Evolutionary conservation across 2,329 filamentous ascomycete genomes (phyloP).

Genomic region (Macroventuria anomochaeta): DNA sequence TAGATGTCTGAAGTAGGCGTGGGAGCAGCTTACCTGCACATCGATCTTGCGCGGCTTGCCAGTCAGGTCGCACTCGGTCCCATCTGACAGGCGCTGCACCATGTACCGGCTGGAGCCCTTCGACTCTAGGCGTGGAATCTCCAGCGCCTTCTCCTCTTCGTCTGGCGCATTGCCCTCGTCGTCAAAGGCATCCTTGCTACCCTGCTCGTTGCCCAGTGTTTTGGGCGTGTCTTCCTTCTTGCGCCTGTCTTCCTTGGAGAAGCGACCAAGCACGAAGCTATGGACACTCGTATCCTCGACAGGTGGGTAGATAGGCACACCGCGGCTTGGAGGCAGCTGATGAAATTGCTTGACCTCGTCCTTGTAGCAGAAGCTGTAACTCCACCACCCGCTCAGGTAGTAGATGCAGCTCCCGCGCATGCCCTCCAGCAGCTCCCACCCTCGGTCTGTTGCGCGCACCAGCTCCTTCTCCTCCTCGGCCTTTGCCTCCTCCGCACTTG

Average conservation of each 20-base stretch:
- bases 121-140: slow-evolving; percentile 72
- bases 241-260: slow-evolving; percentile 40
- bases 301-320: slow-evolving; percentile 72
- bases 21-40: slow-evolving; percentile 62
- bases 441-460: slow-evolving; percentile 74
- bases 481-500: slow-evolving; percentile 69
- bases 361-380: slow-evolving; percentile 92
- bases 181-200: slow-evolving; percentile 38
- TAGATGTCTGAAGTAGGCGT: slow-evolving; percentile 10
- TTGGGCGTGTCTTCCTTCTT: slow-evolving; percentile 34
- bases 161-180: slow-evolving; percentile 37
- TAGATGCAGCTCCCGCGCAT: slow-evolving; percentile 85
- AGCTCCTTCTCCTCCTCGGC: slow-evolving; percentile 83
- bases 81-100: slow-evolving; percentile 79
- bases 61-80: slow-evolving; percentile 86
- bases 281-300: slow-evolving; percentile 76
- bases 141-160: slow-evolving; percentile 33
- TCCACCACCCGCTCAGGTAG: slow-evolving; percentile 90
- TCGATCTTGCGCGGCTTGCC: slow-evolving; percentile 82
- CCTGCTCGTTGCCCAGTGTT: slow-evolving; percentile 35
- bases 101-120: slow-evolving; percentile 86
- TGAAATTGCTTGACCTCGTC: slow-evolving; percentile 90
- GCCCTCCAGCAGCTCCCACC: slow-evolving; percentile 78
- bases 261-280: slow-evolving; percentile 78
- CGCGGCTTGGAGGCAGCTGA: slow-evolving; percentile 73